Conservation (phyloP, 1,139 yeast genomes). For the Wickerhamomyces sp. region DNA sequence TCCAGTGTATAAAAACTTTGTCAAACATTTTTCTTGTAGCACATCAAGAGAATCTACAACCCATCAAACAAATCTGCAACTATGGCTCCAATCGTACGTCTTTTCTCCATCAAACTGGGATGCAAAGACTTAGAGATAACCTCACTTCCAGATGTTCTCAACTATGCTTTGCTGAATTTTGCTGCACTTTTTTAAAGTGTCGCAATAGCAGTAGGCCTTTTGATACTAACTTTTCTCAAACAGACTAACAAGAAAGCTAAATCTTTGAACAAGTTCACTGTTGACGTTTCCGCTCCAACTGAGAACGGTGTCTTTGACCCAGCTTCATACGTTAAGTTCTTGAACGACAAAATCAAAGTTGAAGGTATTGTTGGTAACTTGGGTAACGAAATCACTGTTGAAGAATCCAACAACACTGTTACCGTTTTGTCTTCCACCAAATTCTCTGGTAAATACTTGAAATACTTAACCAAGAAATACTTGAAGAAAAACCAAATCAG, state of each 20-base stretch:
- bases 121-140: constrained; percentile 1
- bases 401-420: constrained; percentile 77
- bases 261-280: constrained; percentile 85
- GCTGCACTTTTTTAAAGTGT: constrained; percentile 17
- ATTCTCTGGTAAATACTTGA: constrained; percentile 99
- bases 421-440: constrained; percentile 87
- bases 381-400: constrained; percentile 88
- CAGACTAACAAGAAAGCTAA: constrained; percentile 78
- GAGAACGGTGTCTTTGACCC: constrained; percentile 98
- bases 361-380: constrained; percentile 96
- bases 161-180: constrained; percentile 57
- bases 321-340: constrained; percentile 95
- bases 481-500: constrained; percentile 99
- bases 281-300: constrained; percentile 96
- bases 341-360: constrained; percentile 98
- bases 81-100: constrained; percentile 92
- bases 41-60: too few species aligned
- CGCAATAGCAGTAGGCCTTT: constrained; percentile 56
- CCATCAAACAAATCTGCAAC: too few species aligned
- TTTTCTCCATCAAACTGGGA: background rate
- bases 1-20: too few species aligned
- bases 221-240: constrained; percentile 26
- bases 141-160: too few species aligned
- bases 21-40: too few species aligned
- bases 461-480: constrained; percentile 99